Base-by-base conservation (phyloP, 768 basidiomycete species). In the Suillus clintonianus region DNA sequence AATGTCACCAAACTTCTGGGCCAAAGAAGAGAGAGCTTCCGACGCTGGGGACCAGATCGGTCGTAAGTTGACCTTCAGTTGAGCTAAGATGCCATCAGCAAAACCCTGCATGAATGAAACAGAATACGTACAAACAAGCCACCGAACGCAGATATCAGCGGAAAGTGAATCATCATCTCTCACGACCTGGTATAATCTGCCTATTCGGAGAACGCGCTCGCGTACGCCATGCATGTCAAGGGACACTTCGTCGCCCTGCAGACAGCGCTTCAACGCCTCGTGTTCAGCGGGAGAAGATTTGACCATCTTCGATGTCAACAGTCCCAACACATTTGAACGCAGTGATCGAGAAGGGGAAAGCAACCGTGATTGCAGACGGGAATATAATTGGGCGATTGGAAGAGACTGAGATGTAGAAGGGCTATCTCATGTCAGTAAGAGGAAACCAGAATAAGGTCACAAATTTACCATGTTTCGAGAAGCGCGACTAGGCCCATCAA, bases 21-120 rank as follows among this genome's bases (percentile, higher is more conserved):
- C 81, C 15, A 86, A 65, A 2, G 75, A 71, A 0, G 85, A 81
- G 6, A 97, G 75, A 0, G 91, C 89, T 13, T 84, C 83, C 14
- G 88, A 83, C 5, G 95, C 87, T 19, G 95, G 90, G 4, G 87
- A 85, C 91, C 96, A 99, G 17, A 97, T 72, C 0, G 97, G 97
- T 34, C 93, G 85, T 51, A 99, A 78, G 72, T 95, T 97, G 64
- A 98, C 91, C 78, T 99, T 98, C 59, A 98, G 81, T 73, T 97
- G 96, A 7, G 91, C 93, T 90, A 69, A 30, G 61, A 22, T 14
- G 30, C 2, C 56, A 54, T 24, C 39, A 55, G 22, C 30, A 42
- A 42, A 42, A 50, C 14, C 41, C 19, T 32, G 27, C 41, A 42
- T 13, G 42, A 22, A 60, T 30, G 22, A 4, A 63, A 48, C 37